A percentile compares a stretch with the other conserved stretches of the same genome.
These are phyloP conservation scores for Apiotrichum gamsii DNA, from an alignment of 1,284 basidiomycete species.

Conservation along the genomic window DNA sequence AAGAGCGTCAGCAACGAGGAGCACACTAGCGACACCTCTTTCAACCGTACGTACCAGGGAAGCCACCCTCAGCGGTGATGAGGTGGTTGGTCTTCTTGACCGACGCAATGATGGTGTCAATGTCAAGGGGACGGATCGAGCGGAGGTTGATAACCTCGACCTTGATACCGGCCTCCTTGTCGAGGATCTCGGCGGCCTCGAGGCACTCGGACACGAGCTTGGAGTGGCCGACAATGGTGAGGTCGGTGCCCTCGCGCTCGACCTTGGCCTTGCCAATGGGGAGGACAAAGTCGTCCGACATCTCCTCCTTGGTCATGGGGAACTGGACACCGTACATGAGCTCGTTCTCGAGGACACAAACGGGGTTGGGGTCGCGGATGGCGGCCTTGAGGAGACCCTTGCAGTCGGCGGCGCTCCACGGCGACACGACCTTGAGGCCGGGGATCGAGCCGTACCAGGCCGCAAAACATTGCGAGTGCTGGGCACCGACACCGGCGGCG, in stretches of 20 bases:
- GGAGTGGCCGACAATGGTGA: constrained; percentile 95
- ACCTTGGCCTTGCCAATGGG: constrained; percentile 98
- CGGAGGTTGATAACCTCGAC: constrained; percentile 98
- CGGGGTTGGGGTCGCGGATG: constrained; percentile 96
- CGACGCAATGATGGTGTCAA: constrained; percentile 88
- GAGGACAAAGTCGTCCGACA: constrained; percentile 87
- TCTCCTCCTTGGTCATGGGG: constrained; percentile 88
- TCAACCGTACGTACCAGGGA: constrained; percentile 57
- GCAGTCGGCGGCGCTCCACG: constrained; percentile 96
- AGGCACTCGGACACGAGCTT: constrained; percentile 90
- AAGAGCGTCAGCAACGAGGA: too few species aligned
- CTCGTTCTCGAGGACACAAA: constrained; percentile 99
- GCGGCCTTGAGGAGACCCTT: constrained; percentile 96
- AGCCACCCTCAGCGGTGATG: constrained; percentile 93
- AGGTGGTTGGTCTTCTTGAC: constrained; percentile 98
- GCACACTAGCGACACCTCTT: too few species aligned
- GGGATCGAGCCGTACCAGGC: constrained; percentile 96
- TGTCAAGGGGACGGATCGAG: constrained; percentile 78
- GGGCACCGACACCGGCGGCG: constrained; percentile 88
- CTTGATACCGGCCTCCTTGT: constrained; percentile 88
- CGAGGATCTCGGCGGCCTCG: constrained; percentile 85
- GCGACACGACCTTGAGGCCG: constrained; percentile 94
- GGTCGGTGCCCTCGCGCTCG: constrained; percentile 83
- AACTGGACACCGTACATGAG: constrained; percentile 96
- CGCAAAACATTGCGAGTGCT: constrained; percentile 75